These are phyloP conservation scores for Hsuehochloa calcarea DNA, from an alignment of 176 grass and related monocot genomes.

Conservation along the genomic window DNA sequence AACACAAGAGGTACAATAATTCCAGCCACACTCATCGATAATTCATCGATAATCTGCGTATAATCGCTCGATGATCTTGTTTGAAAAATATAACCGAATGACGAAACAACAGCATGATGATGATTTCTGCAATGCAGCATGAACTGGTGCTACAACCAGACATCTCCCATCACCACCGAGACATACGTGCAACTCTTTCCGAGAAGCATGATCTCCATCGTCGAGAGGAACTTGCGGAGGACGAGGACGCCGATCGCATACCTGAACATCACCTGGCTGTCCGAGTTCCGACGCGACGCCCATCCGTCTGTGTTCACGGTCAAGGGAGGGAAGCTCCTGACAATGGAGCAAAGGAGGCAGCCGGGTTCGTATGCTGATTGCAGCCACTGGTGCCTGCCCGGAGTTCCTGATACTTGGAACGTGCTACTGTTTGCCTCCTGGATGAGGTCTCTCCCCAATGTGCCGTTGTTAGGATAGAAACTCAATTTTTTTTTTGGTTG, in stretches of 20 bases:
- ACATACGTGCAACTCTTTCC: conserved; percentile 37
- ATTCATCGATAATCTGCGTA: too few relatives aligned
- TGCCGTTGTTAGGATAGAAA: background rate
- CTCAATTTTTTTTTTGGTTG: background rate
- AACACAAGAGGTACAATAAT: conserved; percentile 44
- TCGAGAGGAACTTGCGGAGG: conserved; percentile 21
- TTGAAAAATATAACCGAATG: background rate
- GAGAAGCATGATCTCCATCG: conserved; percentile 15
- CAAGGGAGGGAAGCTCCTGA: conserved; percentile 33
- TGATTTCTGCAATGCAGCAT: conserved; percentile 19
- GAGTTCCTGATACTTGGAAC: conserved; percentile 56
- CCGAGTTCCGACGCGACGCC: conserved; percentile 24
- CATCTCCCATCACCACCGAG: conserved; percentile 18
- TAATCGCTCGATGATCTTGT: background rate
- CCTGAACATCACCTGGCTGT: conserved; percentile 46
- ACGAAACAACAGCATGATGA: too few relatives aligned
- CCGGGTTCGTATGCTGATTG: conserved; percentile 39
- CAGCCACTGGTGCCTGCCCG: conserved; percentile 69
- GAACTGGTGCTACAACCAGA: conserved; percentile 61
- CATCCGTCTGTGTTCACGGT: conserved; percentile 42
- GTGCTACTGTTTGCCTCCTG: conserved; percentile 47
- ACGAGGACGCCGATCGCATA: conserved; percentile 26
- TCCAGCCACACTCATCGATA: too few relatives aligned
- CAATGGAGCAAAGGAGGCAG: conserved; percentile 19
- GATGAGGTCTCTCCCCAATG: background rate